Evolutionary conservation across 2,329 filamentous ascomycete species (phyloP), one percentile per base, ranked within the genome.

Genomic region (Fusarium napiforme): DNA sequence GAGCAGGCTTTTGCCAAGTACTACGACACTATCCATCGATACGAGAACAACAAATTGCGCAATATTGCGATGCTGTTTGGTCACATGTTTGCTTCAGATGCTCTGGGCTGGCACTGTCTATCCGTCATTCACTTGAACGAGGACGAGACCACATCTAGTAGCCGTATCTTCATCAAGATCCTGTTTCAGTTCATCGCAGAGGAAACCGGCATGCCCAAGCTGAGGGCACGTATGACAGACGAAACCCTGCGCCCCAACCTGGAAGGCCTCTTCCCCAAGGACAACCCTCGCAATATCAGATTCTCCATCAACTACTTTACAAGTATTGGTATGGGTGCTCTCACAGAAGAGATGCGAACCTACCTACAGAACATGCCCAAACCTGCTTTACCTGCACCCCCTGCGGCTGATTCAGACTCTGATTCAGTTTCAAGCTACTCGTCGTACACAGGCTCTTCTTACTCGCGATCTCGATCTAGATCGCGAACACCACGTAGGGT

Each of bases 241-340:
- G 93, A 96, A 47, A 88, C 90, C 56, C 86, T 98, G 43, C 91
- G 92, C 69, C 90, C 94, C 56, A 93, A 90, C 80, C 90, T 98
- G 67, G 90, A 92, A 43, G 96, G 96, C 36, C 85, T 99, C 47
- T 98, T 99, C 87, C 96, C 96, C 1, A 92, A 87, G 69, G 95
- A 98, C 81, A 94, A 95, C 78, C 90, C 95, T 30, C 92, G 93
- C 79, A 96, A 98, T 83, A 95, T 95, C 43, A 91, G 96, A 60
- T 99, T 99, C 86, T 94, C 95, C 57, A 97, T 99, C 91, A 99
- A 99, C 84, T 99, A 98, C 87, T 98, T 99, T 82, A 99, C 96
- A 15, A 96, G 95, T 78, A 97, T 99, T 78, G 95, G 95, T 66
- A 97, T 99, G 93, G 96, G 96, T 80, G 91, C 90, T 30, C 88